These are phyloP conservation scores for Pythium angustatum DNA, from an alignment of 352 stramenopile genomes.

Conservation along the genomic window DNA sequence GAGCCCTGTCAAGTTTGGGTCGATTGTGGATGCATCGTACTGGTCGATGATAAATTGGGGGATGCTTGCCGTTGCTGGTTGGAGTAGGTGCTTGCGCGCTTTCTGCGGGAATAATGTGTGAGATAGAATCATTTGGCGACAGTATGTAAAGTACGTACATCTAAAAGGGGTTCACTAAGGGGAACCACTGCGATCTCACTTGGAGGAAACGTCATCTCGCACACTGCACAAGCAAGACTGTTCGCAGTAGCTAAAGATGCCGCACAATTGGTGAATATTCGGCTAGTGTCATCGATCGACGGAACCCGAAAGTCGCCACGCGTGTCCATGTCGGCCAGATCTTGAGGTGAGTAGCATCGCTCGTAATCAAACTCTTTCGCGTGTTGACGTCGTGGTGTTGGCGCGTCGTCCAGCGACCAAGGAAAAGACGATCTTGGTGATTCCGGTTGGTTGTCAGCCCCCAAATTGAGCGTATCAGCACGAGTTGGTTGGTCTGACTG, in stretches of 20 bases:
- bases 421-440: too few relatives aligned
- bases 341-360: too few relatives aligned
- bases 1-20: background rate
- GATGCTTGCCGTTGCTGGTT: background rate
- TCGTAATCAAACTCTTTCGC: too few relatives aligned
- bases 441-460: too few relatives aligned
- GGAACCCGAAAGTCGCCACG: too few relatives aligned
- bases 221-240: background rate
- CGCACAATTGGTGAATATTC: background rate
- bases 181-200: background rate
- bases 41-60: conserved; percentile 4
- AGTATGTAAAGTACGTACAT: background rate
- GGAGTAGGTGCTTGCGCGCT: background rate
- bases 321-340: too few relatives aligned
- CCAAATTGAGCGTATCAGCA: too few relatives aligned
- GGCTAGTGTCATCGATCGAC: background rate
- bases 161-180: background rate
- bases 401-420: too few relatives aligned
- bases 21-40: background rate
- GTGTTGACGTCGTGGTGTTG: too few relatives aligned
- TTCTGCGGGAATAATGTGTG: background rate
- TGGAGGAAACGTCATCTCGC: conserved; percentile 10
- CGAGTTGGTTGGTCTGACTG: too few relatives aligned
- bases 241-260: background rate
- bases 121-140: background rate